A percentile compares a stretch with the other conserved stretches of the same genome.
These are phyloP conservation scores for Xylaria curta DNA, from an alignment of 495 filamentous ascomycete species.

Conservation along the genomic window DNA sequence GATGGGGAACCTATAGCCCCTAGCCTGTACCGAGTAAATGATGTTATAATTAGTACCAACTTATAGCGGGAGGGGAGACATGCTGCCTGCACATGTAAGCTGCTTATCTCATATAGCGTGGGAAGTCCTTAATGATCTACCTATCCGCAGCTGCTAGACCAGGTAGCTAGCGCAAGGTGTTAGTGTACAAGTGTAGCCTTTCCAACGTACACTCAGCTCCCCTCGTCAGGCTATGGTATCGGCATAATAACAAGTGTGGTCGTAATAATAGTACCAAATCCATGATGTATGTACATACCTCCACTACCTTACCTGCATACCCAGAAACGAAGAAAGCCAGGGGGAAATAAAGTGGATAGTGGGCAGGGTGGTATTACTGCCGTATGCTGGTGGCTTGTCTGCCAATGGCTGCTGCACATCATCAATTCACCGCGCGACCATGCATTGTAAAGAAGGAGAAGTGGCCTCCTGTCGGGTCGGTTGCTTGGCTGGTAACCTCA, in stretches of 20 bases:
- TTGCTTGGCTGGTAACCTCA: background rate
- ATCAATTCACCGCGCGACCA: slow-evolving; percentile 24
- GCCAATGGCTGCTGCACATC: slow-evolving; percentile 26
- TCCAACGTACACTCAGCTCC: background rate
- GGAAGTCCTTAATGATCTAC: slow-evolving; percentile 14
- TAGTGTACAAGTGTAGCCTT: background rate
- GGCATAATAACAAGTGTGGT: background rate
- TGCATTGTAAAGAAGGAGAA: background rate
- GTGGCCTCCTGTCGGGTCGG: background rate
- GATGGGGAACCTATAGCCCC: slow-evolving; percentile 9
- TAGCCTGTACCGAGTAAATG: slow-evolving; percentile 6
- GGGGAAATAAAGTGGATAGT: background rate
- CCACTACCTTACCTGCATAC: background rate
- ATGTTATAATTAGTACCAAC: slow-evolving; percentile 18
- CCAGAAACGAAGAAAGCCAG: background rate
- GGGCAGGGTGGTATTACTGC: slow-evolving; percentile 15
- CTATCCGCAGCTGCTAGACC: slow-evolving; percentile 5
- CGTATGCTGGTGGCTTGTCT: slow-evolving; percentile 19
- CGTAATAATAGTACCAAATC: background rate
- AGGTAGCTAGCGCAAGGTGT: background rate
- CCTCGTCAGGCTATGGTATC: background rate
- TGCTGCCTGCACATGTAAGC: slow-evolving; percentile 4
- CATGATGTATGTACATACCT: background rate
- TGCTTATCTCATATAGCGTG: slow-evolving; percentile 5
- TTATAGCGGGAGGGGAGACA: background rate